These are phyloP conservation scores for Stagonosporopsis vannaccii DNA, from an alignment of 2,329 filamentous ascomycete species.

Conservation along the genomic window DNA sequence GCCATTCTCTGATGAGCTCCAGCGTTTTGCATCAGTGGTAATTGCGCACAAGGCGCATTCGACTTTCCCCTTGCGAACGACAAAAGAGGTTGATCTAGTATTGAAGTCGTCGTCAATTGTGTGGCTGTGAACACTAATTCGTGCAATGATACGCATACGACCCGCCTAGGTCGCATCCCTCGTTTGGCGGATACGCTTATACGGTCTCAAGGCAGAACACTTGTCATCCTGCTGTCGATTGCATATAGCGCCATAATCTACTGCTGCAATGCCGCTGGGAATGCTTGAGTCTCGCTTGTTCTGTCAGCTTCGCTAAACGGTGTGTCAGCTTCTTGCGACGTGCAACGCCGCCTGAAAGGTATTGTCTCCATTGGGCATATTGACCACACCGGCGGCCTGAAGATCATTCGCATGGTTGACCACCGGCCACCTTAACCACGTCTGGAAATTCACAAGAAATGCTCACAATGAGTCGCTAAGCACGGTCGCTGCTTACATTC, in stretches of 20 bases:
- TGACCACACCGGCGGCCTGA: constrained; percentile 12
- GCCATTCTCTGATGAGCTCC: background rate
- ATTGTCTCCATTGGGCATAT: constrained; percentile 21
- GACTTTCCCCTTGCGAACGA: constrained; percentile 12
- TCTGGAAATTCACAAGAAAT: background rate
- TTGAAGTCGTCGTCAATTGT: constrained; percentile 36
- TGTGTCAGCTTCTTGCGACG: constrained; percentile 28
- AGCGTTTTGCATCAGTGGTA: constrained; percentile 1
- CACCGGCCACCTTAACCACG: constrained; percentile 16
- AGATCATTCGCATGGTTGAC: constrained; percentile 26
- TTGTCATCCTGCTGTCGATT: constrained; percentile 12
- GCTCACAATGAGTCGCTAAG: constrained; percentile 1
- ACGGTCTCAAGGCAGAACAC: constrained; percentile 17
- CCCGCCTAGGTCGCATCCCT: constrained; percentile 27
- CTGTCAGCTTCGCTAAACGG: constrained; percentile 30
- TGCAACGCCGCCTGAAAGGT: constrained; percentile 11
- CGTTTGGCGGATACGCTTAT: constrained; percentile 26
- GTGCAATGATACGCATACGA: constrained; percentile 34
- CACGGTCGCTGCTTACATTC: background rate
- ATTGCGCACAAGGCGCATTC: constrained; percentile 15
- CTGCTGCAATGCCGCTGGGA: constrained; percentile 3
- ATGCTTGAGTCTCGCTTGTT: constrained; percentile 25
- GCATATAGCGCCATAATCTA: background rate
- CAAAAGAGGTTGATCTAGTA: constrained; percentile 14
- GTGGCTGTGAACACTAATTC: constrained; percentile 39